A percentile compares a stretch with the other conserved stretches of the same genome.
Evolutionary conservation across 139 green algal genomes (phyloP).

Genomic region (Chlorella sp.): DNA sequence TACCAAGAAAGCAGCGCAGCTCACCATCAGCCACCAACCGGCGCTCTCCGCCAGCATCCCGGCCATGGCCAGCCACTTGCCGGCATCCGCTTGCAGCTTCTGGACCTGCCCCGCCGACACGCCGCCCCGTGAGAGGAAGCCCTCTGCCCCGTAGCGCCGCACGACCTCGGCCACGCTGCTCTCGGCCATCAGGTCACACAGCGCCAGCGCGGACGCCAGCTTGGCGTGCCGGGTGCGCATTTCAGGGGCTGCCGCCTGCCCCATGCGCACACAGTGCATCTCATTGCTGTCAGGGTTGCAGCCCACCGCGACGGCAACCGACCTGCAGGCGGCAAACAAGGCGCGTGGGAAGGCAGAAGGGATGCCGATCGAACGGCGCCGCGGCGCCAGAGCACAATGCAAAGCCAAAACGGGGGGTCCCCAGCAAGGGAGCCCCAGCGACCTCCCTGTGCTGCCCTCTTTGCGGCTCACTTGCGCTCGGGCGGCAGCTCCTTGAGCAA

Average conservation of each 20-base stretch:
- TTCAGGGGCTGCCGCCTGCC: neutral
- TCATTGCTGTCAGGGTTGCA: too few species aligned
- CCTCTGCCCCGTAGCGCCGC: slow-evolving; percentile 31
- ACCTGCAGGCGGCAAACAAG: too few species aligned
- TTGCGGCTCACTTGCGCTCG: neutral
- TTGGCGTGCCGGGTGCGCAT: slow-evolving; percentile 31
- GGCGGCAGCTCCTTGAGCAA: slow-evolving; percentile 5
- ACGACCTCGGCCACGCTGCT: slow-evolving; percentile 37
- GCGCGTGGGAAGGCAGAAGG: too few species aligned
- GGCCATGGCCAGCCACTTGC: slow-evolving; percentile 65
- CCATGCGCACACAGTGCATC: neutral
- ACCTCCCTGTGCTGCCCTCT: too few species aligned
- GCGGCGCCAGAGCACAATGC: too few species aligned
- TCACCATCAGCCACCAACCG: slow-evolving; percentile 66
- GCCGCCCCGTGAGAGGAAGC: slow-evolving; percentile 38
- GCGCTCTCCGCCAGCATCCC: slow-evolving; percentile 35
- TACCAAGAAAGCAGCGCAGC: too few species aligned
- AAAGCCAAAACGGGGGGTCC: too few species aligned
- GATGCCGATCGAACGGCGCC: too few species aligned
- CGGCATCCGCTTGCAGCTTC: slow-evolving; percentile 59
- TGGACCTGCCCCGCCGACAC: slow-evolving; percentile 56
- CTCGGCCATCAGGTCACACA: slow-evolving; percentile 48
- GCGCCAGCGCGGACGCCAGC: slow-evolving; percentile 51
- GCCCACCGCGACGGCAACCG: too few species aligned
- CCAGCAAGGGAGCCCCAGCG: too few species aligned